Base-by-base conservation (phyloP, 1,284 basidiomycete genomes). In the Stygiomarasmius scandens region DNA sequence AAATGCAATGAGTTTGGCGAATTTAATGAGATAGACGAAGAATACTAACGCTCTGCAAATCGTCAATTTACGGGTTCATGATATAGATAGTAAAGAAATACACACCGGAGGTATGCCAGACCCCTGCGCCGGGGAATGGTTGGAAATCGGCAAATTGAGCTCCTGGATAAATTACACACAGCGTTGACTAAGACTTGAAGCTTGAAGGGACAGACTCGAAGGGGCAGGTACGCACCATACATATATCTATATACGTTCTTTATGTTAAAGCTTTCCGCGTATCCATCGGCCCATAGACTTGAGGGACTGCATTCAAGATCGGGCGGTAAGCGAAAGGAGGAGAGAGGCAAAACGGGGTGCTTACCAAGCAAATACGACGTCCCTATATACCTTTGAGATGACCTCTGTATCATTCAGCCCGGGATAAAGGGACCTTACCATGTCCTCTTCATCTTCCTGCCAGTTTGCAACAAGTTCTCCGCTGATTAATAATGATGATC, bases 71-170 rank as follows among this genome's bases (percentile, higher is more conserved):
- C 29, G 29, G n/a, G n/a, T n/a, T n/a, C n/a, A n/a, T n/a, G n/a
- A n/a, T n/a, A 12, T 27, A 5, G 23, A 45, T 43, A 4, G 27
- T 14, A 24, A 10, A 24, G 8, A 22, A 16, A 51, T 61, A 11
- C 19, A 64, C 63, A 20, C 27, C 63, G 2, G 61, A 61, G 1
- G 59, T 51, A 49, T 64, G 63, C 57, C 58, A 61, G 0, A 61
- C 61, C 1, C 63, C 63, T 4, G 63, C 63, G 12, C 46, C 47
- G 3, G 63, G 59, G 47, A 61, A 64, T 14, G 47, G 11, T 25
- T 64, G 61, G 12, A 58, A 47, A 36, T 64, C 63, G 5, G 55
- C 49, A 25, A 64, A 64, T 16, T 62, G 59, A 19, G 63, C 43
- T 41, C 63, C 63, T 64, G 48, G 5, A 32, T 0, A 38, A 3